phyloP scores from a whole-genome alignment of 495 filamentous ascomycete species.

The Xylaria castorea region DNA sequence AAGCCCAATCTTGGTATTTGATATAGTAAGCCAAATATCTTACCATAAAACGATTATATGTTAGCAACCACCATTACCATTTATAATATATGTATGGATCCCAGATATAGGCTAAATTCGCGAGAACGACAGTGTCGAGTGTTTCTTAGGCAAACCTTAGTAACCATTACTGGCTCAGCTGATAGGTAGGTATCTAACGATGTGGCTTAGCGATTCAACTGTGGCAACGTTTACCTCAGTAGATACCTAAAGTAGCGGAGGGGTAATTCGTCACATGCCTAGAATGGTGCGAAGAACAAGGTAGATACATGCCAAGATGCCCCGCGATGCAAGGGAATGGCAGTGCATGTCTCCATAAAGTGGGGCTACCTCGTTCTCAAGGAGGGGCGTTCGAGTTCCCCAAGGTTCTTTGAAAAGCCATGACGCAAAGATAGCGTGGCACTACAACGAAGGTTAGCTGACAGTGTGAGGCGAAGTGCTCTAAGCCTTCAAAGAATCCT shows the following conservation, averaged over 20 bases:
- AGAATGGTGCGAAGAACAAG: background rate
- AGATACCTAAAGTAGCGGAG: background rate
- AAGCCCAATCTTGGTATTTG: too few relatives aligned
- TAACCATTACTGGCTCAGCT: too few relatives aligned
- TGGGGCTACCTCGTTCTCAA: background rate
- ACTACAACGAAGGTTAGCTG: background rate
- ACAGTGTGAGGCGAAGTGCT: conserved; percentile 10
- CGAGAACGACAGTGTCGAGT: too few relatives aligned
- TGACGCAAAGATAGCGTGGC: conserved; percentile 19
- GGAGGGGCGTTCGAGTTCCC: background rate
- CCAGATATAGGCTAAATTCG: too few relatives aligned
- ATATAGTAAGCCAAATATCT: background rate
- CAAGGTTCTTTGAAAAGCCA: background rate
- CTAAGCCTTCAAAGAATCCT: conserved; percentile 7
- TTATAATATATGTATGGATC: background rate
- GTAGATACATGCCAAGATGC: conserved; percentile 7
- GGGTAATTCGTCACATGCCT: conserved; percentile 14
- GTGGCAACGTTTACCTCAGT: background rate
- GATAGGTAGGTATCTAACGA: background rate
- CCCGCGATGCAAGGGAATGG: conserved; percentile 4
- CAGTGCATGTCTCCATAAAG: conserved; percentile 5
- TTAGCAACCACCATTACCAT: background rate
- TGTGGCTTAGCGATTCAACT: conserved; percentile 17
- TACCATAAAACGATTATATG: background rate
- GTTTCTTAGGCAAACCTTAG: background rate